Evolutionary conservation across 2,329 filamentous ascomycete genomes (phyloP), one percentile per base, ranked within the genome.

Genomic region (Penicillium sp.): DNA sequence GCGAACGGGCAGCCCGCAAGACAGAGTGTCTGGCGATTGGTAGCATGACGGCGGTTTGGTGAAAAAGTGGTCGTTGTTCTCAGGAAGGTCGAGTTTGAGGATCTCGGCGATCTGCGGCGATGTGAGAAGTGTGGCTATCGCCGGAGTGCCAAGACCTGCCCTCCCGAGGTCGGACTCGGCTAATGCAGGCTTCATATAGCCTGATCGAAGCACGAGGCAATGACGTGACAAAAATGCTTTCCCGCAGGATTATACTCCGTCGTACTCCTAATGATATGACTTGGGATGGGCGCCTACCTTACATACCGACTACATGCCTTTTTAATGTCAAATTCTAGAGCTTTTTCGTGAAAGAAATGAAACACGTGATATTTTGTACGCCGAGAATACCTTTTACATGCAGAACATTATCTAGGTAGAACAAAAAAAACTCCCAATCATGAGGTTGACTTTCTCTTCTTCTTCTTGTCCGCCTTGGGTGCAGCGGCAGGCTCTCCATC

Each of bases 1-100:
- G 81, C 47, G 79, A 75, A 60, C 76, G 76, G 61, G 72, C 70
- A 53, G 76, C 74, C 62, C 76, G 74, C 58, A 80, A 67, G 50
- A 74, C 74, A 35, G 76, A 78, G 37, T 73, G 61, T 64, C 74
- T 66, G 51, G 73, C 71, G 48, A 75, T 68, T 22, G 71, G 70
- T 16, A 75, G 66, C 72, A 74, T 74, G 48, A 43, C 49, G 62
- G 55, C 47, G 29, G 52, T 24, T 59, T 29, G 31, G 47, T 44
- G 31, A 24, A 50, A 43, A 37, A 49, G 37, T 26, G 24, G 46
- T 47, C 19, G 59, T 60, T 57, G 47, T 47, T 57, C 57, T 56
- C 44, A 52, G 57, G 52, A 60, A 54, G 58, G 57, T 52, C 57
- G 43, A 60, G 64, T 59, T 62, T 58, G 61, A 62, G 43, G 49